phyloP scores from a whole-genome alignment of 2,329 filamentous ascomycete genomes.

The Xylaria sp. region DNA sequence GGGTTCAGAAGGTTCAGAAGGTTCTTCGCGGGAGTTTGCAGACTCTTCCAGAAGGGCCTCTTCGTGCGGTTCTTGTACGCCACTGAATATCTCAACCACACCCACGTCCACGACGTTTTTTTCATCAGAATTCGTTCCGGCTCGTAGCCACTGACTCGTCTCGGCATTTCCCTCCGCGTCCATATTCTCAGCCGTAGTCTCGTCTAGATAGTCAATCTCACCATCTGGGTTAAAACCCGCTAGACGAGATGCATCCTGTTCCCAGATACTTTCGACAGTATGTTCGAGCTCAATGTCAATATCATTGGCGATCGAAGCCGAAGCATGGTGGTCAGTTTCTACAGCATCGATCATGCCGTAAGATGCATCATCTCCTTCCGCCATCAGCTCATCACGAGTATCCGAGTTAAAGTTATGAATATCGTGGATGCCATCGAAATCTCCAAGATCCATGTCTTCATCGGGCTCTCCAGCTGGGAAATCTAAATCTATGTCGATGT shows the following conservation, averaged over 20 bases:
- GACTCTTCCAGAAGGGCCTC: conserved; percentile 21
- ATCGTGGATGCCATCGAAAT: conserved; percentile 46
- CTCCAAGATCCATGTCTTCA: conserved; percentile 48
- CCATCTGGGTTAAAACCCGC: conserved; percentile 35
- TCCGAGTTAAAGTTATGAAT: conserved; percentile 48
- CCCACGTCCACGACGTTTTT: conserved; percentile 15
- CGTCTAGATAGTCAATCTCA: conserved; percentile 43
- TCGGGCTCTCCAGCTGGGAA: conserved; percentile 46
- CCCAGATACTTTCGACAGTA: conserved; percentile 44
- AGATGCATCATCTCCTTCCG: conserved; percentile 48
- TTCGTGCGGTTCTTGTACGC: conserved; percentile 9
- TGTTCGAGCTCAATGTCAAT: conserved; percentile 49
- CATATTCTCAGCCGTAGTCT: conserved; percentile 31
- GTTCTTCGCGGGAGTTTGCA: not conserved
- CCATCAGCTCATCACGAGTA: conserved; percentile 49
- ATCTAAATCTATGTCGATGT: conserved; percentile 51
- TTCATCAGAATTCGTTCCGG: conserved; percentile 13
- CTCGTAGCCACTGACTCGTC: conserved; percentile 33
- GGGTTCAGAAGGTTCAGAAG: not conserved
- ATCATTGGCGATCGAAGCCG: conserved; percentile 41
- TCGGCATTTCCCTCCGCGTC: conserved; percentile 27
- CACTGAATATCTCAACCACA: conserved; percentile 16
- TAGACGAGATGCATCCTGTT: conserved; percentile 32
- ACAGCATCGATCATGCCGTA: conserved; percentile 50
- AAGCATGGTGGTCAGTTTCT: conserved; percentile 44